Percentiles rank a stretch among this genome's conserved stretches.
These are phyloP conservation scores for Pseudozyma thailandica DNA, from an alignment of 1,284 basidiomycete species.

Conservation along the genomic window DNA sequence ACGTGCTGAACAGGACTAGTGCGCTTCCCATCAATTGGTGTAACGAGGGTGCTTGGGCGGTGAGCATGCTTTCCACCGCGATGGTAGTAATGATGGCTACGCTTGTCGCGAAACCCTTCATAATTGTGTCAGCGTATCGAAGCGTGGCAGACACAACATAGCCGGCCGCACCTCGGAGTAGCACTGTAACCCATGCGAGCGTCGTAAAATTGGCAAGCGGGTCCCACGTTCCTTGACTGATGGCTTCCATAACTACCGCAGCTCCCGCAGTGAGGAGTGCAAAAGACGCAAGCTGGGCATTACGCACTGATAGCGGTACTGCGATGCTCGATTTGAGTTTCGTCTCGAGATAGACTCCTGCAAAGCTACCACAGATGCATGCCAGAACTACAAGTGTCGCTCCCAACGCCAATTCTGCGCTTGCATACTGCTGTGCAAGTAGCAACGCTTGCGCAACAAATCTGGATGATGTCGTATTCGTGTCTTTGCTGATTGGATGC, in stretches of 20 bases:
- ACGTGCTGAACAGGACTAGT: conserved; percentile 34
- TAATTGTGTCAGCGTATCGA: conserved; percentile 44
- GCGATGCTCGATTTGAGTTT: conserved; percentile 39
- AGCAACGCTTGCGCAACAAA: conserved; percentile 8
- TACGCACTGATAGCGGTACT: conserved; percentile 35
- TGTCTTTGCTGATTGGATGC: neutral
- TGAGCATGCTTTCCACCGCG: conserved; percentile 25
- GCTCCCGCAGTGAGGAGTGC: conserved; percentile 17
- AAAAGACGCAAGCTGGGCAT: conserved; percentile 41
- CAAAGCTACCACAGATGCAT: conserved; percentile 39
- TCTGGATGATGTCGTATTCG: neutral
- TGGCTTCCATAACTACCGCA: conserved; percentile 20
- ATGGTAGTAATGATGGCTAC: conserved; percentile 43
- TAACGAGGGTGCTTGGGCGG: conserved; percentile 8
- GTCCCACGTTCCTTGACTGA: conserved; percentile 7
- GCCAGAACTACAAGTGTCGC: conserved; percentile 20
- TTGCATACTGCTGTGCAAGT: conserved; percentile 10
- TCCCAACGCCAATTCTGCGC: conserved; percentile 13
- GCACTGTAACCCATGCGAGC: conserved; percentile 32
- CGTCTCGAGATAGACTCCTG: conserved; percentile 41
- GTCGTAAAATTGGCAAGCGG: conserved; percentile 27
- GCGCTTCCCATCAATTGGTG: conserved; percentile 23
- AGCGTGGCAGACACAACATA: conserved; percentile 38
- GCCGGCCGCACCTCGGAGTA: conserved; percentile 26
- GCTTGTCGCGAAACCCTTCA: conserved; percentile 46